These are phyloP conservation scores for Aspergillus pseudoglaucus DNA, from an alignment of 2,329 filamentous ascomycete genomes.

Conservation along the genomic window DNA sequence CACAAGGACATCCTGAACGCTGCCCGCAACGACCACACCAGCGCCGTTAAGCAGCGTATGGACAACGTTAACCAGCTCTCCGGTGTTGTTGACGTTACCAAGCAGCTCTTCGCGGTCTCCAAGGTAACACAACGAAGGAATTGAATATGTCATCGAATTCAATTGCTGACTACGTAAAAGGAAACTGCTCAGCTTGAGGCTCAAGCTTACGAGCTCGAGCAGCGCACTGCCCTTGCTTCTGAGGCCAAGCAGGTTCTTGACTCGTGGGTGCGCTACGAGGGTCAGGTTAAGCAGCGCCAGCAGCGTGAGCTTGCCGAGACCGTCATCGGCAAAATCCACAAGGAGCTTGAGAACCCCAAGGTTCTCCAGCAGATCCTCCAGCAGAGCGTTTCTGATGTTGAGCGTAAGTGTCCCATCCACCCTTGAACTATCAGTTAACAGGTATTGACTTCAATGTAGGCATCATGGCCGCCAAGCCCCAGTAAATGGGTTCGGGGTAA, in stretches of 20 bases:
- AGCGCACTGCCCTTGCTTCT: conserved; percentile 81
- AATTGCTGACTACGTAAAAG: conserved; percentile 41
- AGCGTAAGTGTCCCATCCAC: conserved; percentile 59
- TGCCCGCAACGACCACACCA: conserved; percentile 88
- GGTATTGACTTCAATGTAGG: conserved; percentile 19
- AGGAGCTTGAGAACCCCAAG: conserved; percentile 98
- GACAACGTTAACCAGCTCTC: conserved; percentile 90
- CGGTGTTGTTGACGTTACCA: conserved; percentile 92
- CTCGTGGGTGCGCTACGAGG: conserved; percentile 97
- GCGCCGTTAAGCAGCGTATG: conserved; percentile 91
- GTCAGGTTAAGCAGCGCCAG: conserved; percentile 97
- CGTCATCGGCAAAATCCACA: conserved; percentile 95
- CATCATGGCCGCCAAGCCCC: conserved; percentile 35
- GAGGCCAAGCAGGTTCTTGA: conserved; percentile 96
- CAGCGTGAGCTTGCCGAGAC: conserved; percentile 89
- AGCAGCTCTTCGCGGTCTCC: conserved; percentile 93
- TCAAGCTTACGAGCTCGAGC: conserved; percentile 93
- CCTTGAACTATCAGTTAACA: not conserved
- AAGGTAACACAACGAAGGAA: conserved; percentile 57
- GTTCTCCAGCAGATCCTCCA: conserved; percentile 93
- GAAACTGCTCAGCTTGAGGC: conserved; percentile 96
- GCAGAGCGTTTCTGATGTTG: conserved; percentile 92
- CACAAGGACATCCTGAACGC: conserved; percentile 93
- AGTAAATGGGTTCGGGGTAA: conserved; percentile 29
- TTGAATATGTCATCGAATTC: not conserved